A percentile compares a stretch with the other conserved stretches of the same genome.
These are phyloP conservation scores for Biancaea sappan DNA, from an alignment of 306 rosid genomes.

Conservation along the genomic window DNA sequence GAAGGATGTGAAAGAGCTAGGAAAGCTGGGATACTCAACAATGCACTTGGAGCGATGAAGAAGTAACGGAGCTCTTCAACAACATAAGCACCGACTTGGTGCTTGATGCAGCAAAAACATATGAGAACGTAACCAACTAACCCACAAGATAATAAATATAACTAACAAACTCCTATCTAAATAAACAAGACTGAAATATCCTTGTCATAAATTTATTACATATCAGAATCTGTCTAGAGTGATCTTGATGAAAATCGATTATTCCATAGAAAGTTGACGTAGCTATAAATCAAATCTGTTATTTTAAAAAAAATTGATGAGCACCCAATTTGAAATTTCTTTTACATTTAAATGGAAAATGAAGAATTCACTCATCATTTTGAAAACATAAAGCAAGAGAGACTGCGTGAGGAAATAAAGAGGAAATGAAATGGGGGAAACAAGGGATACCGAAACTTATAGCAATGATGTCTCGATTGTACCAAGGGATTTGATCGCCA, in stretches of 20 bases:
- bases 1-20: too few species aligned
- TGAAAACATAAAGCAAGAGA: neutral
- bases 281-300: neutral
- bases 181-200: too few species aligned
- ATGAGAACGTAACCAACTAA: too few species aligned
- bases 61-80: too few species aligned
- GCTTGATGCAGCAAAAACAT: too few species aligned
- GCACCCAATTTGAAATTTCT: neutral
- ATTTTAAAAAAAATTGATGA: neutral
- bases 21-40: too few species aligned
- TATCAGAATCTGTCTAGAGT: neutral
- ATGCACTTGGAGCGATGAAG: too few species aligned
- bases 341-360: neutral
- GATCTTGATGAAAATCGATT: neutral
- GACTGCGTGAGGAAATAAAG: neutral
- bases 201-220: too few species aligned
- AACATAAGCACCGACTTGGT: too few species aligned
- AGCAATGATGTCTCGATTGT: conserved; percentile 73
- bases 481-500: conserved; percentile 92
- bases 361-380: neutral
- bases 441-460: conserved; percentile 39
- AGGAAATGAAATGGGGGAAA: neutral
- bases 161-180: too few species aligned
- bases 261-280: neutral
- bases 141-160: too few species aligned